Evolutionary conservation across 2,329 filamentous ascomycete species (phyloP), one percentile per base, ranked within the genome.

Genomic region (Hypoxylon sp.): DNA sequence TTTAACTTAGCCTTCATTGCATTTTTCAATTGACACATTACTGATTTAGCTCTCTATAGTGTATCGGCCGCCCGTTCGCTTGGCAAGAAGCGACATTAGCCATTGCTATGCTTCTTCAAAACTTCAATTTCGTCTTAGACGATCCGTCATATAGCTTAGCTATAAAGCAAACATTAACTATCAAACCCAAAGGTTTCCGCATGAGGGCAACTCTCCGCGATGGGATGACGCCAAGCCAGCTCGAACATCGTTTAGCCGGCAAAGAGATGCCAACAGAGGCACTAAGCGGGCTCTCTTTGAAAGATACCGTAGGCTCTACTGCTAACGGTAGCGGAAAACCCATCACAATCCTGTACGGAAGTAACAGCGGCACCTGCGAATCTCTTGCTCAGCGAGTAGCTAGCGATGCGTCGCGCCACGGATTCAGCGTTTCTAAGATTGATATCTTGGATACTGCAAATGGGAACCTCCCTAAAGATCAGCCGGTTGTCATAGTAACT

Each of bases 351-450:
- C 86, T 90, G 47, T 94, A 92, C 74, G 92, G 92, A 2, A 92
- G 90, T 17, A 93, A 93, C 75, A 89, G 88, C 1, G 92, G 92
- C 0, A 94, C 92, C 1, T 94, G 92, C 76, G 90, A 94, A 77
- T 84, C 88, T 1, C 84, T 94, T 50, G 89, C 91, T 0, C 86
- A 90, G 69, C 83, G 86, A 29, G 77, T 94, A 10, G 89, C 89
- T 0, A 82, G 84, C 8, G 86, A 89, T 73, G 90, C 90, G 0
- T 73, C 81, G 1, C 77, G 78, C 2, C 87, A 88, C 71, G 91
- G 91, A 0, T 93, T 89, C 77, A 79, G 77, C 3, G 86, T 87
- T 4, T 76, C 80, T 1, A 82, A 81, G 2, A 80, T 91, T 1
- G 83, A 86, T 22, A 83, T 85, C 1, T 78, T 94, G 42, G 90